Evolutionary conservation across 208 protist species (phyloP), one percentile per base, ranked within the genome.

Genomic region (Crithidia bombi): DNA sequence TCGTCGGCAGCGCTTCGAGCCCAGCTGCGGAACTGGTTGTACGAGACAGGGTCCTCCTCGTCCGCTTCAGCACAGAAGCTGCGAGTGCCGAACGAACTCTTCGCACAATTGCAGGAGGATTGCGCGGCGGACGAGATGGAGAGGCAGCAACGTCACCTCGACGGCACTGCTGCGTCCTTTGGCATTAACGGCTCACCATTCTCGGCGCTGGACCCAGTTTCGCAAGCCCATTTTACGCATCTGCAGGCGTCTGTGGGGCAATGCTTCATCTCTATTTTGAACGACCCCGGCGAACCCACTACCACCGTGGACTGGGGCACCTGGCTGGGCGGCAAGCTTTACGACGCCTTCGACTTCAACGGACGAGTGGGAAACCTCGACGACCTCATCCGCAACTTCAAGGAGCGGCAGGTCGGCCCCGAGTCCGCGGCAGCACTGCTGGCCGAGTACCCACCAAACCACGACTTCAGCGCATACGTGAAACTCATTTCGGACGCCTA

Each of bases 181-280:
- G 74, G 67, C 17, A 64, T 76, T 17, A 69, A 79, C 59, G 73
- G 46, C 39, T 82, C 75, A 7, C 58, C 78, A 3, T 79, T 93
- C 51, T 65, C 52, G 12, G 79, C 82, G 7, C 76, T 96, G 14
- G 91, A 96, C 63, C 69, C 81, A 5, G 55, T 83, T 47, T 88
- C 91, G n/a, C 61, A 76, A 36, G 55, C 85, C 14, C 83, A 95
- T 77, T 97, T 96, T 66, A 61, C 63, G 28, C 52, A 78, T 35
- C 73, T 97, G 51, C 74, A 79, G 54, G 68, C 73, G 38, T 86
- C 85, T 7, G 87, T 97, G 26, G 93, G 93, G 0, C 91, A 97
- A 55, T 93, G 89, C 56, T 94, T 96, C 69, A 87, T 90, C 36
- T 95, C 91, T n/a, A 93, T 97, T 61, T 55, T 96, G 35, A 96